Conservation (phyloP, 441 rosid genomes). For the Syzygium malaccense region DNA sequence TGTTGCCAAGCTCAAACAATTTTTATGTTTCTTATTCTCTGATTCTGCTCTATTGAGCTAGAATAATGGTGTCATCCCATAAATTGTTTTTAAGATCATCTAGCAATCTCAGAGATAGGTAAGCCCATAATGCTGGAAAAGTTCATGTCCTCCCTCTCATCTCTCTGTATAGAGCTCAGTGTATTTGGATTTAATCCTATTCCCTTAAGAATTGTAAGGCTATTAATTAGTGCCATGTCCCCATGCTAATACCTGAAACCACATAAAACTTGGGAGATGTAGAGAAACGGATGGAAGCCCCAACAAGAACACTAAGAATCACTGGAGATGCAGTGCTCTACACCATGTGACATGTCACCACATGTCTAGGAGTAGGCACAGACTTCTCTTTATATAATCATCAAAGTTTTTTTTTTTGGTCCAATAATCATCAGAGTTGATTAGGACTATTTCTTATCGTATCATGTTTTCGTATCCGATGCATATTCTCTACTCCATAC, state of each 20-base stretch:
- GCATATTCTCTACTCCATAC: not conserved
- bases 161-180: not conserved
- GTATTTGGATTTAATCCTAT: not conserved
- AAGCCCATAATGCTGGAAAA: not conserved
- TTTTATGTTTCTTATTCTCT: not conserved
- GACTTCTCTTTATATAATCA: not conserved
- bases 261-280: not conserved
- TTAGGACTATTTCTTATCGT: not conserved
- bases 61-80: not conserved
- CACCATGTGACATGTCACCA: not conserved
- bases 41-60: not conserved
- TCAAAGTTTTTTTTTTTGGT: not conserved
- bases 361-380: not conserved
- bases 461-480: not conserved
- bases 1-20: not conserved
- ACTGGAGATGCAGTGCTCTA: not conserved
- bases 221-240: not conserved
- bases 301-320: not conserved
- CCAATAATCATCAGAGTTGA: not conserved
- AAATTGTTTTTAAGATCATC: not conserved
- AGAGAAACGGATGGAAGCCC: not conserved
- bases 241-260: not conserved
- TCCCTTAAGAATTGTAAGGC: not conserved
- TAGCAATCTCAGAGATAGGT: not conserved
- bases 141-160: not conserved